Evolutionary conservation across 2,329 filamentous ascomycete genomes (phyloP), one percentile per base, ranked within the genome.

Genomic region (Neofusicoccum laricinum): DNA sequence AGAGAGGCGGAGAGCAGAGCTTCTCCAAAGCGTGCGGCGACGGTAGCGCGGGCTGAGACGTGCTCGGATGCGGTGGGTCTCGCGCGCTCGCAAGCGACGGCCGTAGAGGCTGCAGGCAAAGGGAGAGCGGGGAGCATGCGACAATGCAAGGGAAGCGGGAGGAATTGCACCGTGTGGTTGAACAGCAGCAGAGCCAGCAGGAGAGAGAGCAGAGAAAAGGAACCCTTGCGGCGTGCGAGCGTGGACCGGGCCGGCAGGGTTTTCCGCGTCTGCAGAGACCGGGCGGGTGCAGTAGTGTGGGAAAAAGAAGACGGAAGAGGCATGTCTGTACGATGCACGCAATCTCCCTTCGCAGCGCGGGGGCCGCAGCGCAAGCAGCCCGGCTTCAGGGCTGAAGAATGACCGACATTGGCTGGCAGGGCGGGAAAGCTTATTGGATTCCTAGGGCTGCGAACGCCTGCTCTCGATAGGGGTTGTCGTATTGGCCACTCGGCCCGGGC

Each of bases 21-120:
- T 38, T 38, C 36, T 38, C 10, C 36, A 38, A 38, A 11, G 36
- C 36, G 36, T 11, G 40, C 11, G 21, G 40, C n/a, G 30, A 11
- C 21, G 25, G 53, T 30, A 7, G 40, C 55, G 36, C 55, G 46
- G n/a, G 40, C 11, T 58, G 55, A 58, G 40, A 58, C 55, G 55
- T 45, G 55, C 55, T 58, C 25, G 15, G 55, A 46, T 46, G 55
- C 55, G 55, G 55, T 58, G 55, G 34, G 55, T 45, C 41, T 58
- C 25, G 25, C 14, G 10, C 12, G 36, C 11, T 25, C 25, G n/a
- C 25, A 53, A 14, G 34, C 51, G 51, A 55, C 5, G 32, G 19
- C 50, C 14, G 34, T n/a, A 15, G 15, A 51, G 17, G 19, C 17
- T 38, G 21, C 21, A 32, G 21, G 14, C 38, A 32, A 30, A 25